Conservation (phyloP, 1,284 basidiomycete species). For the Melampsora americana region DNA sequence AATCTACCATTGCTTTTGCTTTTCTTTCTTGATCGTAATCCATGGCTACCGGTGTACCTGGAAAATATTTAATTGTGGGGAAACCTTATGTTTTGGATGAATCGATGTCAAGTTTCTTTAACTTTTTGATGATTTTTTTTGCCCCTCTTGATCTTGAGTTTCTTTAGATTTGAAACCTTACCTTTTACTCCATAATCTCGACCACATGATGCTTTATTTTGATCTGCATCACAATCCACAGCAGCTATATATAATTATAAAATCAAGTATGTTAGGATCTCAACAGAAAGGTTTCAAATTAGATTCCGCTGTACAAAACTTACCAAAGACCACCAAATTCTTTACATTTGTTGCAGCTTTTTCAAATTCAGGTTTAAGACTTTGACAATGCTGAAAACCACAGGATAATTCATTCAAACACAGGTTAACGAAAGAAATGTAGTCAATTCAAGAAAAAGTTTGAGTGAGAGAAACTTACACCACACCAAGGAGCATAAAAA, state of each 20-base stretch:
- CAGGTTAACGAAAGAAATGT: no score
- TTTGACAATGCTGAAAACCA: constrained; percentile 37
- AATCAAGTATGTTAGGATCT: neutral
- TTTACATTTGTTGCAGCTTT: constrained; percentile 38
- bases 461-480: constrained; percentile 14
- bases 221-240: constrained; percentile 42
- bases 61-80: constrained; percentile 35
- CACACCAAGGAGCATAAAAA: constrained; percentile 41
- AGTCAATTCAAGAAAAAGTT: constrained; percentile 8
- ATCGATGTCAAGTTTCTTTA: neutral
- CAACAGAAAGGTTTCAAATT: no score
- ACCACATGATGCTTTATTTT: constrained; percentile 33
- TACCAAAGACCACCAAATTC: constrained; percentile 37
- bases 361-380: constrained; percentile 32
- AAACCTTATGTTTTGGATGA: no score
- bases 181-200: constrained; percentile 40
- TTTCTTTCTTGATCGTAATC: constrained; percentile 36
- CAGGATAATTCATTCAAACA: neutral
- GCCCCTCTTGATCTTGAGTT: no score
- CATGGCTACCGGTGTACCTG: constrained; percentile 19
- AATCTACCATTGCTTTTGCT: constrained; percentile 39
- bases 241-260: constrained; percentile 5
- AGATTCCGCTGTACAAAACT: no score
- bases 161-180: neutral
- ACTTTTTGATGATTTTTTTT: no score